Conservation (phyloP, 805 yeast genomes). For the Candida ortonii region DNA sequence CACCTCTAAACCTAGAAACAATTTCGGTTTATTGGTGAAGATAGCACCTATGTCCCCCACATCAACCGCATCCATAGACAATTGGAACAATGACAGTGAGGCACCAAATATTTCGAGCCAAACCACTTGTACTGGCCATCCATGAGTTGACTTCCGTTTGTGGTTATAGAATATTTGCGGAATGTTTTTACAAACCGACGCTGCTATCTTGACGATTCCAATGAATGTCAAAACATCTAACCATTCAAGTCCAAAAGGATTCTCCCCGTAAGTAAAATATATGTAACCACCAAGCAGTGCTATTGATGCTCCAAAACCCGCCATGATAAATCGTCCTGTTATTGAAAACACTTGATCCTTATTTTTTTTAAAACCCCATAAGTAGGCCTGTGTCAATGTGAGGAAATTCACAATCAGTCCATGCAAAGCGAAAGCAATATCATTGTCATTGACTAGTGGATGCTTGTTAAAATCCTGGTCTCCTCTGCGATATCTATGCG, state of each 20-base stretch:
- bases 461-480: neutral
- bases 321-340: conserved; percentile 6
- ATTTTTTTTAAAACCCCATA: conserved; percentile 21
- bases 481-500: conserved; percentile 15
- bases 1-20: conserved; percentile 21
- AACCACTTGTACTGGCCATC: conserved; percentile 26
- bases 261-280: conserved; percentile 6
- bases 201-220: conserved; percentile 21
- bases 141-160: conserved; percentile 23
- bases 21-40: conserved; percentile 21
- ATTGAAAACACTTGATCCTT: conserved; percentile 17
- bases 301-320: neutral
- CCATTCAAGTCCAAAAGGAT: conserved; percentile 14
- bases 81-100: conserved; percentile 18
- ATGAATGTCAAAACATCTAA: conserved; percentile 22
- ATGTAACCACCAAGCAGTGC: conserved; percentile 2
- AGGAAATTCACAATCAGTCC: conserved; percentile 16
- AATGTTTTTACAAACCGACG: conserved; percentile 22
- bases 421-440: conserved; percentile 21
- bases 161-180: conserved; percentile 24
- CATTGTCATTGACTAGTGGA: conserved; percentile 23
- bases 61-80: conserved; percentile 17
- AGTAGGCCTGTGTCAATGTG: conserved; percentile 20
- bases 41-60: conserved; percentile 11
- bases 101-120: conserved; percentile 23